phyloP scores from a whole-genome alignment of 257 asterid genomes.

The Dorcoceras hygrometricum region DNA sequence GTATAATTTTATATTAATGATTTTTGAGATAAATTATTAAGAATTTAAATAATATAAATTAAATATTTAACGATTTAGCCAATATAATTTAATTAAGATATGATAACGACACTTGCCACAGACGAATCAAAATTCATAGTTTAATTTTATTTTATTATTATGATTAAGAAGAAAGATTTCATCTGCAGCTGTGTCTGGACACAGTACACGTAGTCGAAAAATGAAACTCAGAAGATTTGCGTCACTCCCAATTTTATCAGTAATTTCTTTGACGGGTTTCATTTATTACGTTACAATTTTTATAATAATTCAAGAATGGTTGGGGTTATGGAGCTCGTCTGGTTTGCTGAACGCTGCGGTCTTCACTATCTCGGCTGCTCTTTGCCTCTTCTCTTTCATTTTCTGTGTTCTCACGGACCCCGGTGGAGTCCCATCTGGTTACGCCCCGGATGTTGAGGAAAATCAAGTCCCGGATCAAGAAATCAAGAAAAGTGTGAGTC shows the following conservation, averaged over 20 bases:
- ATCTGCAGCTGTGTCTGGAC: background rate
- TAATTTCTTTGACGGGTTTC: conserved; percentile 46
- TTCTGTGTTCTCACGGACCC: conserved; percentile 61
- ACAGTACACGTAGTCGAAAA: background rate
- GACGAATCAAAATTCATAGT: too few relatives aligned
- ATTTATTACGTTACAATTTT: conserved; percentile 68
- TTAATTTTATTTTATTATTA: too few relatives aligned
- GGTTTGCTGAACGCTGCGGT: conserved; percentile 59
- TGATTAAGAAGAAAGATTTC: background rate
- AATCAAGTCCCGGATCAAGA: conserved; percentile 37
- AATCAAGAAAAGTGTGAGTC: conserved; percentile 43
- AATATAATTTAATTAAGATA: too few relatives aligned
- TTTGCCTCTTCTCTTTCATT: conserved; percentile 42
- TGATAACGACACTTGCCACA: too few relatives aligned
- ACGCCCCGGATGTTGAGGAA: conserved; percentile 54
- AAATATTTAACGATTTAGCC: too few relatives aligned
- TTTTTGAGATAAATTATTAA: too few relatives aligned
- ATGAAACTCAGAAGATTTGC: conserved; percentile 60
- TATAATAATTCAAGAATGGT: conserved; percentile 62
- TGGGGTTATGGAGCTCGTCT: conserved; percentile 55
- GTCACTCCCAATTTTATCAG: conserved; percentile 59
- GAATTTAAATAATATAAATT: too few relatives aligned
- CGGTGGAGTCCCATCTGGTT: conserved; percentile 62
- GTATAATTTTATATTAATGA: too few relatives aligned
- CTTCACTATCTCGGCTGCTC: conserved; percentile 48